phyloP scores from a whole-genome alignment of 495 filamentous ascomycete species.

The Cairneyella variabilis region DNA sequence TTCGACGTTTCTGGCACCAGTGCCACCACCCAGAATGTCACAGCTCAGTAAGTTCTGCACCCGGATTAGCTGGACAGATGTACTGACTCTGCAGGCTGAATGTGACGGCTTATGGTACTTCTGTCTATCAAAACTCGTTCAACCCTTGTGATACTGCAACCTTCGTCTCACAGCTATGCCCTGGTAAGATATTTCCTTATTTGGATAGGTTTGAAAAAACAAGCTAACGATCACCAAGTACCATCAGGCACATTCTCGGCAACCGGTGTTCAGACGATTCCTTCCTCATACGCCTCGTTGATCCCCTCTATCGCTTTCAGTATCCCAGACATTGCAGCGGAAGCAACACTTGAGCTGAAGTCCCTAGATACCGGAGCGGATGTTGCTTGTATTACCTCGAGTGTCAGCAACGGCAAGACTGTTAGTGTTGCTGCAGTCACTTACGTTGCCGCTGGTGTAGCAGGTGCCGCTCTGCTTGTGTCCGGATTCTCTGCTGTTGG shows the following conservation, averaged over 20 bases:
- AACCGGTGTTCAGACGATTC: constrained; percentile 63
- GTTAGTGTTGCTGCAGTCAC: constrained; percentile 69
- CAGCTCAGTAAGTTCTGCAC: constrained; percentile 41
- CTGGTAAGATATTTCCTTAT: constrained; percentile 52
- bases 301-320: constrained; percentile 91
- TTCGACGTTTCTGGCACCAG: constrained; percentile 87
- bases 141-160: constrained; percentile 70
- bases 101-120: constrained; percentile 81
- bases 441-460: constrained; percentile 81
- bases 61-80: background rate
- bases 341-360: constrained; percentile 74
- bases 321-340: constrained; percentile 85
- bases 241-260: constrained; percentile 72
- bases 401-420: constrained; percentile 84
- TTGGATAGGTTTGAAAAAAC: background rate
- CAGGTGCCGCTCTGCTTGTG: constrained; percentile 76
- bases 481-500: constrained; percentile 56
- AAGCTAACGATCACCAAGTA: constrained; percentile 41
- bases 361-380: constrained; percentile 53
- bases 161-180: constrained; percentile 72
- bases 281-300: constrained; percentile 60
- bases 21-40: constrained; percentile 71
- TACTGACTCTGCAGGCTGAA: constrained; percentile 38
- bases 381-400: constrained; percentile 80
- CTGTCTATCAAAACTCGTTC: constrained; percentile 77